Percentiles rank a stretch among this genome's conserved stretches.
Conservation (phyloP, 1,139 yeast species). For the Zygosaccharomyces pseudobailii region DNA sequence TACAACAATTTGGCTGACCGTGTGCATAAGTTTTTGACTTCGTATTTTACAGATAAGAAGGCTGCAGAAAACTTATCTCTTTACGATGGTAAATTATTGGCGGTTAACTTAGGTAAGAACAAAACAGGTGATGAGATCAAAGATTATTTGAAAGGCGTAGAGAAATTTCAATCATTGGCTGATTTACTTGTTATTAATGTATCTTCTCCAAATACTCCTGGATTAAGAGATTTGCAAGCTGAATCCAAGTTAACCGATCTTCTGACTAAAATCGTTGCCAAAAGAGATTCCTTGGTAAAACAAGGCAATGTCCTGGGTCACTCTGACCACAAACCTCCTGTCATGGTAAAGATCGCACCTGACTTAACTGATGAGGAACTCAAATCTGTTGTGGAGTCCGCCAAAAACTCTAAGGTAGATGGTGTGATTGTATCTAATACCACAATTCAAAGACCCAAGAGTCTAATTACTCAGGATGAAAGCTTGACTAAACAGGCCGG, state of each 20-base stretch:
- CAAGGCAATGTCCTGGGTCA: conserved; percentile 33
- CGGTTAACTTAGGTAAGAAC: conserved; percentile 85
- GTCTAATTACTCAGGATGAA: conserved; percentile 45
- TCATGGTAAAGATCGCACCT: conserved; percentile 89
- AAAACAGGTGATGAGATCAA: conserved; percentile 84
- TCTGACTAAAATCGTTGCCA: conserved; percentile 58
- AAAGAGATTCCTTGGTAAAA: conserved; percentile 49
- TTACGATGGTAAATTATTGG: conserved; percentile 62
- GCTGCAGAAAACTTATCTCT: conserved; percentile 49
- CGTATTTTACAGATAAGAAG: conserved; percentile 23
- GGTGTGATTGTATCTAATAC: conserved; percentile 93
- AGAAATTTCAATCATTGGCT: conserved; percentile 73
- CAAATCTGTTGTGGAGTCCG: conserved; percentile 76
- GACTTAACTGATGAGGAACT: conserved; percentile 81
- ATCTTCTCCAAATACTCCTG: conserved; percentile 97
- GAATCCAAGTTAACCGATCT: conserved; percentile 68
- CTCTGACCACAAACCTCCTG: conserved; percentile 49
- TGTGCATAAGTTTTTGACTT: conserved; percentile 39
- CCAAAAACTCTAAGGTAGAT: conserved; percentile 72
- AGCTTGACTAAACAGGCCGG: conserved; percentile 58
- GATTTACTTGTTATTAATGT: conserved; percentile 88
- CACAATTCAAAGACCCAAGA: conserved; percentile 72
- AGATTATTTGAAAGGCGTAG: conserved; percentile 83
- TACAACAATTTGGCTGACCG: conserved; percentile 61
- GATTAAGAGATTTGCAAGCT: conserved; percentile 78